These are phyloP conservation scores for Fonsecaea erecta DNA, from an alignment of 2,329 filamentous ascomycete genomes.

Conservation along the genomic window DNA sequence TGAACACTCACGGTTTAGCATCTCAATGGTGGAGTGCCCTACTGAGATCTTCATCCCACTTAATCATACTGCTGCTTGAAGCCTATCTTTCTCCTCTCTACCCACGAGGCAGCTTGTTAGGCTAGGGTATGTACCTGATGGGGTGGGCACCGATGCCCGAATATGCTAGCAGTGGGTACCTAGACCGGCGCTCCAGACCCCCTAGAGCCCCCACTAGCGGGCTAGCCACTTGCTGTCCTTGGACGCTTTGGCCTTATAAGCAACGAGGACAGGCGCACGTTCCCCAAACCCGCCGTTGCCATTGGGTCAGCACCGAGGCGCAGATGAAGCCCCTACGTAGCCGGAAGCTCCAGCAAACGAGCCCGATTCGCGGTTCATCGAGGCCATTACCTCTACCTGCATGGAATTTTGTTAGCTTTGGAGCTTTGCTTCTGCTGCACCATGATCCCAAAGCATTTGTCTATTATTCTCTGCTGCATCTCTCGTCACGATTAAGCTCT, in stretches of 20 bases:
- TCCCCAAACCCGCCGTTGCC: not conserved
- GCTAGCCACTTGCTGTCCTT: not conserved
- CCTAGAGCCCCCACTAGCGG: not conserved
- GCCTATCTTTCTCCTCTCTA: not conserved
- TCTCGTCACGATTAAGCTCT: not conserved
- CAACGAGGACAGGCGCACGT: not conserved
- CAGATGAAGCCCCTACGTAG: not conserved
- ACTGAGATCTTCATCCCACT: not conserved
- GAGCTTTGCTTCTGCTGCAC: slow-evolving; percentile 3
- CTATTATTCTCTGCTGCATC: slow-evolving; percentile 1
- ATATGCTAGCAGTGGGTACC: not conserved
- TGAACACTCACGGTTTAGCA: not conserved
- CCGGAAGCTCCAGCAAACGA: not conserved
- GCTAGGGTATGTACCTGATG: not conserved
- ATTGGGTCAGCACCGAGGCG: not conserved
- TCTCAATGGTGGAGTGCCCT: not conserved
- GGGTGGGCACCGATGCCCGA: not conserved
- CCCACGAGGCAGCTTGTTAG: not conserved
- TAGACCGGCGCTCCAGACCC: no score
- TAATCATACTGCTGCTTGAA: not conserved
- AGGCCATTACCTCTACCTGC: not conserved
- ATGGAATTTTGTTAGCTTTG: not conserved
- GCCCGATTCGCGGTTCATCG: not conserved
- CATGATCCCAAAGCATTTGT: not conserved
- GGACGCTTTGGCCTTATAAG: not conserved